Evolutionary conservation across 192 early-diverging fungal species (phyloP).

Genomic region (Entomortierella parvispora): DNA sequence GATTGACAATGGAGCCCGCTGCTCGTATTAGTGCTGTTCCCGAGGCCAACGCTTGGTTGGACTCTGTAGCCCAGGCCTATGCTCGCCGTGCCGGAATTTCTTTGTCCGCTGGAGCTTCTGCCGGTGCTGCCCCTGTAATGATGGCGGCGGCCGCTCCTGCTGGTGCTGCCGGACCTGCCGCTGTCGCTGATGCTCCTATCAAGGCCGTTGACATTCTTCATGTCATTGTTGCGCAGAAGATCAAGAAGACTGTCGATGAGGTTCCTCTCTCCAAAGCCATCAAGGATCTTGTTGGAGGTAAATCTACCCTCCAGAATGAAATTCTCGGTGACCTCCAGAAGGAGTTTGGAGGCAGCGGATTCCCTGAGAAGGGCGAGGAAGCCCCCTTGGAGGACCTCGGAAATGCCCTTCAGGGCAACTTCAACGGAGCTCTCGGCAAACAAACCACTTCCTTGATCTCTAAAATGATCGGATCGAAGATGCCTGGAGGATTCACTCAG

Average conservation of each 20-base stretch:
- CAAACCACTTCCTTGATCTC: constrained; percentile 77
- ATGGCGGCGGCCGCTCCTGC: constrained; percentile 32
- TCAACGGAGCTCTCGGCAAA: constrained; percentile 85
- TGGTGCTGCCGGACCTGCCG: constrained; percentile 37
- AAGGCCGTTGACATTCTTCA: constrained; percentile 86
- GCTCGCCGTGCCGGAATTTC: constrained; percentile 75
- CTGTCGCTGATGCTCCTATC: constrained; percentile 75
- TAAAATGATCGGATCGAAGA: constrained; percentile 87
- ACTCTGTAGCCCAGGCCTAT: constrained; percentile 74
- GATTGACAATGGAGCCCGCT: constrained; percentile 84
- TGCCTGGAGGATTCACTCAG: constrained; percentile 91
- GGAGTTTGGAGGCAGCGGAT: constrained; percentile 81
- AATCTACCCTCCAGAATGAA: constrained; percentile 97
- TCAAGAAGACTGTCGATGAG: constrained; percentile 84
- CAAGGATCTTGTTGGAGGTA: constrained; percentile 96
- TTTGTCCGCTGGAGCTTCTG: constrained; percentile 60
- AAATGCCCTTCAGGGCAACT: constrained; percentile 65
- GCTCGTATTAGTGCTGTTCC: constrained; percentile 77
- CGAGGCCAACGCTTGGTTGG: constrained; percentile 86
- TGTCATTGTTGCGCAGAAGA: constrained; percentile 90
- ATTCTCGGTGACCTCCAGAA: constrained; percentile 94
- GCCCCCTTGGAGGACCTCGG: constrained; percentile 85
- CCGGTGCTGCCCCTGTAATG: constrained; percentile 54
- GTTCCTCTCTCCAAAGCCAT: constrained; percentile 81
- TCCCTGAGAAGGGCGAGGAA: constrained; percentile 94